A percentile compares a stretch with the other conserved stretches of the same genome.
Conservation (phyloP, 2,329 filamentous ascomycete species). For the Calonectria montana region DNA sequence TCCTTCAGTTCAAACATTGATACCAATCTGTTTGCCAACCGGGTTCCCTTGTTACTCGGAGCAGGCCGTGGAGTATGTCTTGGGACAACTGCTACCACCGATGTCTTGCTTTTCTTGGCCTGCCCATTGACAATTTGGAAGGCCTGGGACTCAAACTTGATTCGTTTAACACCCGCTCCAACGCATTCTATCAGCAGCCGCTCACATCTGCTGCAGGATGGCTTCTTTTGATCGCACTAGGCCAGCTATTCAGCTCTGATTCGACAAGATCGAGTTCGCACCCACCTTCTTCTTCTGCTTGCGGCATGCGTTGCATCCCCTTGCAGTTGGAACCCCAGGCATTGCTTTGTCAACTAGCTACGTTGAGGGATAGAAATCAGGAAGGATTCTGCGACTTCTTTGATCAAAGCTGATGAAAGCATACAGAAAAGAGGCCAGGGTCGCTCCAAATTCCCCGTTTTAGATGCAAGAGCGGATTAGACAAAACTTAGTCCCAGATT, state of each 20-base stretch:
- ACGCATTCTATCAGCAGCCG: slow-evolving; percentile 55
- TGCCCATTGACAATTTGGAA: neutral
- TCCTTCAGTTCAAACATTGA: slow-evolving; percentile 50
- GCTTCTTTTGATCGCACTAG: slow-evolving; percentile 57
- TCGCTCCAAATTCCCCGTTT: neutral
- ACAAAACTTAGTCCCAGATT: neutral
- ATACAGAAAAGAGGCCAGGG: neutral
- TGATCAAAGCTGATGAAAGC: neutral
- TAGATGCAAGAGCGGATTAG: neutral
- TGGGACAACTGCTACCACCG: neutral
- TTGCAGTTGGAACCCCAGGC: slow-evolving; percentile 60
- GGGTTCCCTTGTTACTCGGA: slow-evolving; percentile 44
- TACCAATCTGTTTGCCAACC: slow-evolving; percentile 33
- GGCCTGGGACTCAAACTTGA: neutral
- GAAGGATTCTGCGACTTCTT: neutral
- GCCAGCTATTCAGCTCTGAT: neutral
- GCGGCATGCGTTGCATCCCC: slow-evolving; percentile 60
- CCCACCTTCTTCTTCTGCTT: slow-evolving; percentile 64
- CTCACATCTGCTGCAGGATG: slow-evolving; percentile 55
- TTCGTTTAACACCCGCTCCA: slow-evolving; percentile 37
- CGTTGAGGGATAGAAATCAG: too few species aligned
- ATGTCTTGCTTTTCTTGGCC: neutral
- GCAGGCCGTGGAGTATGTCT: slow-evolving; percentile 30
- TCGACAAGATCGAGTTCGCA: neutral
- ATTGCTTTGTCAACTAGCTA: slow-evolving; percentile 40